Percentiles rank a stretch among this genome's conserved stretches.
phyloP scores from a whole-genome alignment of 2,329 filamentous ascomycete species.

The Arthrobotrys conoides region DNA sequence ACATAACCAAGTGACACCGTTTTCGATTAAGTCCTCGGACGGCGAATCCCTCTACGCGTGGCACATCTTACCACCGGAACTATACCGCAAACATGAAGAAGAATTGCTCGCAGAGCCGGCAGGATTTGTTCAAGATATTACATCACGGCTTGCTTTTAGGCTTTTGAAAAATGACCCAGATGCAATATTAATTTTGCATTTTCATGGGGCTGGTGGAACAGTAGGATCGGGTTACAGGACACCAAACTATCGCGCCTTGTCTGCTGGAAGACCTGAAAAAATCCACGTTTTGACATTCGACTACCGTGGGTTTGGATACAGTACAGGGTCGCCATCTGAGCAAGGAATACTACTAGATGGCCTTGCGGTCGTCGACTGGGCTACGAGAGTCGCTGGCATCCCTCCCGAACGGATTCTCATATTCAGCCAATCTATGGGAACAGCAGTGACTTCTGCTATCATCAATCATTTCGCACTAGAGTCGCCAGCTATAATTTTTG shows the following conservation, averaged over 20 bases:
- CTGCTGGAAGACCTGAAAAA: slow-evolving; percentile 70
- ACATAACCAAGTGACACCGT: slow-evolving; percentile 70
- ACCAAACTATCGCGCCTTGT: slow-evolving; percentile 73
- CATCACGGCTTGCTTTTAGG: slow-evolving; percentile 67
- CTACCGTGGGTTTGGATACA: slow-evolving; percentile 75
- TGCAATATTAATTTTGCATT: slow-evolving; percentile 69
- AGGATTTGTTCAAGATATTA: slow-evolving; percentile 66
- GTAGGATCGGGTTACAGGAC: slow-evolving; percentile 73
- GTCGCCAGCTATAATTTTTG: slow-evolving; percentile 69
- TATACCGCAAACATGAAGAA: slow-evolving; percentile 68
- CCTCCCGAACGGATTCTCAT: slow-evolving; percentile 73
- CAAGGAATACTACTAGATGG: slow-evolving; percentile 72
- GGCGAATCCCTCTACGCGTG: slow-evolving; percentile 69
- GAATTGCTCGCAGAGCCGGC: slow-evolving; percentile 67
- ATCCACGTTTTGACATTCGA: slow-evolving; percentile 75
- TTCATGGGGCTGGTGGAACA: slow-evolving; percentile 74
- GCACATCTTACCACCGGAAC: slow-evolving; percentile 70
- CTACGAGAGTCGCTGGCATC: slow-evolving; percentile 70
- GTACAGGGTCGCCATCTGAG: slow-evolving; percentile 72
- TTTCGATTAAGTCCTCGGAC: slow-evolving; percentile 68
- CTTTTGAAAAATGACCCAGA: slow-evolving; percentile 69
- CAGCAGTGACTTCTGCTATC: slow-evolving; percentile 70
- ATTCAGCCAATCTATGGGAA: slow-evolving; percentile 75
- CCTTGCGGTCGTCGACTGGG: slow-evolving; percentile 72
- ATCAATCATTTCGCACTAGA: slow-evolving; percentile 68